Conservation (phyloP, 805 yeast genomes). For the Starmerella potacharoeniae region DNA sequence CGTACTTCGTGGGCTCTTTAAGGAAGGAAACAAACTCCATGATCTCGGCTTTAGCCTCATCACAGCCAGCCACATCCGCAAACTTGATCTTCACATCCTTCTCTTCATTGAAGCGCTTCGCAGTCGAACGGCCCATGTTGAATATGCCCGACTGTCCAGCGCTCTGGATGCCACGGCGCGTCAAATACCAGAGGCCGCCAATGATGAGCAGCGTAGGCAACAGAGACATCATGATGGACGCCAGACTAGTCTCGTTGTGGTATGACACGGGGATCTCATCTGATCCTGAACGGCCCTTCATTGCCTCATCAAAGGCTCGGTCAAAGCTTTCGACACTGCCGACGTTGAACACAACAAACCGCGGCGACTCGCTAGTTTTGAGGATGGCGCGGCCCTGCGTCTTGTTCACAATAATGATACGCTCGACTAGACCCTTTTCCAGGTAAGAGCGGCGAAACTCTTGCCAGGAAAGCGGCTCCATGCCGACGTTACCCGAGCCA, state of each 20-base stretch:
- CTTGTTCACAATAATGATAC: constrained; percentile 66
- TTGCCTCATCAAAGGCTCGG: constrained; percentile 61
- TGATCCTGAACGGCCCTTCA: constrained; percentile 48
- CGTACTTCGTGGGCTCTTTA: constrained; percentile 82
- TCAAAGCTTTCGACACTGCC: constrained; percentile 89
- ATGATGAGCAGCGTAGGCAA: constrained; percentile 82
- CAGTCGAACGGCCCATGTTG: constrained; percentile 80
- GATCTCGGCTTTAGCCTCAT: constrained; percentile 92
- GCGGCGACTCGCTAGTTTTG: constrained; percentile 33
- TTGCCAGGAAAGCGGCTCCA: constrained; percentile 70
- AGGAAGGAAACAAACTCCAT: constrained; percentile 95
- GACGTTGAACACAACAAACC: constrained; percentile 52
- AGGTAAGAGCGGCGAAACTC: constrained; percentile 69
- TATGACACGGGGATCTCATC: constrained; percentile 66
- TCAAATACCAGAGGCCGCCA: constrained; percentile 78
- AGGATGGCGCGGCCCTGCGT: constrained; percentile 60
- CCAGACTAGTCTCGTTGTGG: constrained; percentile 55
- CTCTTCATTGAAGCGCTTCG: constrained; percentile 83
- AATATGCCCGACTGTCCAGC: constrained; percentile 67
- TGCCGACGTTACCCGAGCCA: constrained; percentile 3
- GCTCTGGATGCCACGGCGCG: constrained; percentile 54
- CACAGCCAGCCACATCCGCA: constrained; percentile 93
- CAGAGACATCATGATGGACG: constrained; percentile 56
- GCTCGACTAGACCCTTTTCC: constrained; percentile 65
- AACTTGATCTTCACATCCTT: constrained; percentile 81